These are phyloP conservation scores for Parsonsia alboflavescens DNA, from an alignment of 257 asterid genomes.

Conservation along the genomic window DNA sequence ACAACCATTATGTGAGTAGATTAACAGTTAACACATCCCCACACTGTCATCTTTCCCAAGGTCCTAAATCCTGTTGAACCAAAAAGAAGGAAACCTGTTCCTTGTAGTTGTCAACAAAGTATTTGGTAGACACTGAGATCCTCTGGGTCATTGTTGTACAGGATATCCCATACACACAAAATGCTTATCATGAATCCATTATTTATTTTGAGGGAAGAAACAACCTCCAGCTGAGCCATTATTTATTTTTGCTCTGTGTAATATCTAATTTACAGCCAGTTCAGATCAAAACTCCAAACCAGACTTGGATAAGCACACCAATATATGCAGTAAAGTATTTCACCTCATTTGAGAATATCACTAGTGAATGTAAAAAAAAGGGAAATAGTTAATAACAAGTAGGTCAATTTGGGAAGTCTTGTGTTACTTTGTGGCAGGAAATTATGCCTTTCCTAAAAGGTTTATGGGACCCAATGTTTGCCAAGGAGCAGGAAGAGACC, in stretches of 20 bases:
- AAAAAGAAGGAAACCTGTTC: background rate
- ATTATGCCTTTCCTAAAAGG: background rate
- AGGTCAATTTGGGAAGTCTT: background rate
- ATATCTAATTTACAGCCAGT: background rate
- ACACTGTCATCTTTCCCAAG: background rate
- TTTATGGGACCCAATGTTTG: background rate
- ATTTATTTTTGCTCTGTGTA: too few relatives aligned
- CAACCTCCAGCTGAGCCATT: background rate
- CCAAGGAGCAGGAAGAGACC: background rate
- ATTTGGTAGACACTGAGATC: constrained; percentile 3
- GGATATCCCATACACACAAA: background rate
- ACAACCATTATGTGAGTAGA: background rate
- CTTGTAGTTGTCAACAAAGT: background rate
- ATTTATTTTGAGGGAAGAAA: background rate
- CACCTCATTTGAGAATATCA: background rate
- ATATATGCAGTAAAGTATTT: background rate
- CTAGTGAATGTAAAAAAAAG: background rate
- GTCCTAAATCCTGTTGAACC: background rate
- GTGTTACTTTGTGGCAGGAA: background rate
- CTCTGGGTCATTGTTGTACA: background rate
- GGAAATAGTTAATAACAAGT: background rate
- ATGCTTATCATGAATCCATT: background rate
- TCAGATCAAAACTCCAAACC: background rate
- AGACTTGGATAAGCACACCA: background rate
- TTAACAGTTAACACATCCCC: background rate